A percentile compares a stretch with the other conserved stretches of the same genome.
phyloP scores from a whole-genome alignment of 1,284 basidiomycete genomes.

The Sporisorium graminicola region DNA sequence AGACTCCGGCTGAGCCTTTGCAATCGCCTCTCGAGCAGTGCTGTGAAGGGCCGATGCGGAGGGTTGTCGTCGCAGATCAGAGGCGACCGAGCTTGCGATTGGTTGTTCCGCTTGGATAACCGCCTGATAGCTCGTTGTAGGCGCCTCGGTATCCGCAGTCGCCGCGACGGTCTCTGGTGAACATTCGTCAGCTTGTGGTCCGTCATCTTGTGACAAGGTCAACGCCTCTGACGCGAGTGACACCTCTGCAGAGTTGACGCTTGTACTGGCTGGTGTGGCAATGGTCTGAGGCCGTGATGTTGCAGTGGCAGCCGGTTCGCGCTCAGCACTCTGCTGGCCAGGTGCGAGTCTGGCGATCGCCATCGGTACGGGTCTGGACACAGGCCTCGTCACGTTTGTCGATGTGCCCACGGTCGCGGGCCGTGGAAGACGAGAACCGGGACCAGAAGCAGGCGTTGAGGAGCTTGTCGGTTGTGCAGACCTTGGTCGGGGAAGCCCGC shows the following conservation, averaged over 20 bases:
- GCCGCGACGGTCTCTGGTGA: neutral
- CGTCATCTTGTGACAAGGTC: neutral
- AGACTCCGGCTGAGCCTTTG: neutral
- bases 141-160: neutral
- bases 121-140: neutral
- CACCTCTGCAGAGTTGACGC: neutral
- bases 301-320: neutral
- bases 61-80: slow-evolving; percentile 2
- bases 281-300: neutral
- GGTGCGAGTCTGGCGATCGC: slow-evolving; percentile 39
- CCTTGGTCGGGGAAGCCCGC: slow-evolving; percentile 39
- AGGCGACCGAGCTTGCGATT: neutral
- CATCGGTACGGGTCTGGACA: slow-evolving; percentile 40
- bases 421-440: slow-evolving; percentile 37
- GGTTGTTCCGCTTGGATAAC: neutral
- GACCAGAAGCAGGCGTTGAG: slow-evolving; percentile 10
- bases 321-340: slow-evolving; percentile 11
- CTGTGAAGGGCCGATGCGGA: slow-evolving; percentile 4
- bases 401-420: slow-evolving; percentile 22
- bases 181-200: neutral
- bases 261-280: neutral
- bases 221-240: slow-evolving; percentile 5
- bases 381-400: neutral
- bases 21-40: neutral
- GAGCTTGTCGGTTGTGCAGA: slow-evolving; percentile 2